These are phyloP conservation scores for Pleoardoris graminearum DNA, from an alignment of 2,329 filamentous ascomycete species.

Conservation along the genomic window DNA sequence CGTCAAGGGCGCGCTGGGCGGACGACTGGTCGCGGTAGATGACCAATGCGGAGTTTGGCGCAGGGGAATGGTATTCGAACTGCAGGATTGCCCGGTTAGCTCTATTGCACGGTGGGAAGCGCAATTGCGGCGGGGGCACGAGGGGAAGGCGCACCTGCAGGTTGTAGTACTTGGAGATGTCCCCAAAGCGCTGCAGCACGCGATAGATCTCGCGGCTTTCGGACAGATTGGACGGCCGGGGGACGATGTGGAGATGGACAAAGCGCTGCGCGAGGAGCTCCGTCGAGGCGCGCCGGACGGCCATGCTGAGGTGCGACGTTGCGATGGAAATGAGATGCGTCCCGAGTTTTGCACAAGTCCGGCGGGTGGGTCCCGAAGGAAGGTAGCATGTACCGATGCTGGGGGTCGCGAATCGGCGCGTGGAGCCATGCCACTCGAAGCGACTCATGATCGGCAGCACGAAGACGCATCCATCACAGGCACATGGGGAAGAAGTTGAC, in stretches of 20 bases:
- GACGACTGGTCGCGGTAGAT: slow-evolving; percentile 50
- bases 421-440: slow-evolving; percentile 3
- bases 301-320: slow-evolving; percentile 26
- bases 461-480: neutral
- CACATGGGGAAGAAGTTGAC: neutral
- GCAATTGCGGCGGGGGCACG: neutral
- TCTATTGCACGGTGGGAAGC: neutral
- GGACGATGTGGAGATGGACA: slow-evolving; percentile 53
- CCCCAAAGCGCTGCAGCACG: slow-evolving; percentile 54
- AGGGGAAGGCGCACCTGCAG: slow-evolving; percentile 40
- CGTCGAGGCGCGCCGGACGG: slow-evolving; percentile 28
- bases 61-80: slow-evolving; percentile 50
- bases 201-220: slow-evolving; percentile 55
- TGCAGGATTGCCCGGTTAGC: slow-evolving; percentile 18
- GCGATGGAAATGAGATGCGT: slow-evolving; percentile 3
- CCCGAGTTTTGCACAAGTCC: slow-evolving; percentile 1
- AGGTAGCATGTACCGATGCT: neutral
- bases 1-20: slow-evolving; percentile 48
- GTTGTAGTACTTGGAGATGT: slow-evolving; percentile 53
- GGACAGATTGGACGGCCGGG: slow-evolving; percentile 52
- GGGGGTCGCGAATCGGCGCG: slow-evolving; percentile 17
- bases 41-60: slow-evolving; percentile 51
- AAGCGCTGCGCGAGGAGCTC: slow-evolving; percentile 45
- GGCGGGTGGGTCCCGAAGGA: slow-evolving; percentile 7
- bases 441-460: neutral